phyloP scores from a whole-genome alignment of 116 monocot species.

The Trichopus zeylanicus region DNA sequence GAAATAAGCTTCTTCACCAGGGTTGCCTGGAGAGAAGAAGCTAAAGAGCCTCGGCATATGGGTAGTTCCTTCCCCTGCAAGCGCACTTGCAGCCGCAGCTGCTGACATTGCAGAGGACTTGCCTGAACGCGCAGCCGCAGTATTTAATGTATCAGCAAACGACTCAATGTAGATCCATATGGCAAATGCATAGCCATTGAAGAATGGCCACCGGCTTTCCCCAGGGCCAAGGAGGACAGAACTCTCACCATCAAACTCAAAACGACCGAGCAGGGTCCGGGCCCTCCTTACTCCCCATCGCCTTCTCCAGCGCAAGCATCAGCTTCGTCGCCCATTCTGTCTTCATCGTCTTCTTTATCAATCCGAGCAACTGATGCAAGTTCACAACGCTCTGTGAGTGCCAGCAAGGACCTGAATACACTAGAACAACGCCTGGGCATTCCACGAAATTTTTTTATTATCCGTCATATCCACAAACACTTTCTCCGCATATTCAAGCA shows the following conservation, averaged over 20 bases:
- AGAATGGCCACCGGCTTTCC: conserved; percentile 88
- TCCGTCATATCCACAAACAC: conserved; percentile 20
- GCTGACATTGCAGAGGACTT: conserved; percentile 71
- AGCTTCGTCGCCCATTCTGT: conserved; percentile 59
- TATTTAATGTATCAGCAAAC: conserved; percentile 68
- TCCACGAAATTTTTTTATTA: conserved; percentile 44
- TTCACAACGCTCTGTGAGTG: conserved; percentile 67
- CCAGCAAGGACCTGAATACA: conserved; percentile 70
- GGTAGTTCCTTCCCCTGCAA: conserved; percentile 73
- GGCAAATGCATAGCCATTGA: conserved; percentile 83
- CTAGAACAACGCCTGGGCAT: conserved; percentile 37
- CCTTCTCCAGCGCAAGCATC: conserved; percentile 73
- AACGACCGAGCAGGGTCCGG: conserved; percentile 57
- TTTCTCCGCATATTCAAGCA: conserved; percentile 50
- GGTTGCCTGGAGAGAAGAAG: conserved; percentile 76
- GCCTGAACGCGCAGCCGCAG: conserved; percentile 59
- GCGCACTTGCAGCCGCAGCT: conserved; percentile 72
- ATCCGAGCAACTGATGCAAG: conserved; percentile 59
- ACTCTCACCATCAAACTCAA: conserved; percentile 95
- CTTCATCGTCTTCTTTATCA: conserved; percentile 40
- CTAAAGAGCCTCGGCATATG: conserved; percentile 97
- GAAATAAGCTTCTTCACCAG: conserved; percentile 87
- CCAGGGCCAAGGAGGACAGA: conserved; percentile 83
- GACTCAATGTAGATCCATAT: conserved; percentile 95
- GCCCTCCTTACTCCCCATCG: conserved; percentile 54